Conservation (phyloP, 2,329 filamentous ascomycete species). For the Sclerotinia glacialis region DNA sequence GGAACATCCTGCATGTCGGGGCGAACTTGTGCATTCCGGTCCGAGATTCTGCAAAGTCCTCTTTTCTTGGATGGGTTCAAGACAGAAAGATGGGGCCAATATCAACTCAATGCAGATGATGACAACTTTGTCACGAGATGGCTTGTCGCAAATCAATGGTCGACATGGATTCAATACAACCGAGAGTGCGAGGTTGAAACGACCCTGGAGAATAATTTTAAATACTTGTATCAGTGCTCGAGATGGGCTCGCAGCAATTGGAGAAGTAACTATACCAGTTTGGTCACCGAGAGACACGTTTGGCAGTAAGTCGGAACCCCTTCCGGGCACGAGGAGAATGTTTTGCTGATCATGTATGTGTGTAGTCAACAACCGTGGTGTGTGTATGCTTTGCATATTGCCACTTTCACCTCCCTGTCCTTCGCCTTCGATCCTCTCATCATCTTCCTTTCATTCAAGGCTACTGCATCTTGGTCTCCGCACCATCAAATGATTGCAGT, state of each 20-base stretch:
- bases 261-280: conserved; percentile 91
- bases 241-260: conserved; percentile 97
- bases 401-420: conserved; percentile 86
- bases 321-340: conserved; percentile 9
- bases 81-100: conserved; percentile 84
- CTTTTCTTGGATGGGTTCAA: conserved; percentile 87
- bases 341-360: conserved; percentile 27
- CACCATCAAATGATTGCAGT: conserved; percentile 54
- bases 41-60: conserved; percentile 79
- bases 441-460: conserved; percentile 66
- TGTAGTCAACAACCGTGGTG: conserved; percentile 85
- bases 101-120: conserved; percentile 91
- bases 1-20: conserved; percentile 97
- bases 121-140: conserved; percentile 98
- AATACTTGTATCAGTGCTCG: conserved; percentile 90
- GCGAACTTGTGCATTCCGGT: conserved; percentile 87
- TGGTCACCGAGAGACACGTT: conserved; percentile 78
- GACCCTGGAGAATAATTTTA: conserved; percentile 82
- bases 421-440: conserved; percentile 74
- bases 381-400: conserved; percentile 87
- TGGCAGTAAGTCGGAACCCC: conserved; percentile 68
- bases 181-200: conserved; percentile 88
- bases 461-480: conserved; percentile 59
- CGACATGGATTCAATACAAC: conserved; percentile 94
- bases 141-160: conserved; percentile 89